These are phyloP conservation scores for Malbranchea cinnamomea DNA, from an alignment of 2,329 filamentous ascomycete species.

Conservation along the genomic window DNA sequence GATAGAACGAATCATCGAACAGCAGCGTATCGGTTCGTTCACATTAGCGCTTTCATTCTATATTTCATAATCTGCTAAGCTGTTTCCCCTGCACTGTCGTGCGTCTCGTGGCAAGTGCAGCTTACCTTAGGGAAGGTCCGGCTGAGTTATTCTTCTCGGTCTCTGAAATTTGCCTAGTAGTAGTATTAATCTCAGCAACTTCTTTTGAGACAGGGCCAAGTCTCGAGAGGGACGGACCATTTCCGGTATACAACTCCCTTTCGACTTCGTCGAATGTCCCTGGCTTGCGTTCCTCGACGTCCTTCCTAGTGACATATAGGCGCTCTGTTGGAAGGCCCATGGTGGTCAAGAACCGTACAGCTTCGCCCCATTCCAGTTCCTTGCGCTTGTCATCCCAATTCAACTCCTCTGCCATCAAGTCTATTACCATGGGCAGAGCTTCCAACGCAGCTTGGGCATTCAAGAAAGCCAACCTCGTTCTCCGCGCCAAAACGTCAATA, in stretches of 20 bases:
- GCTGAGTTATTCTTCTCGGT: too few relatives aligned
- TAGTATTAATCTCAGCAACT: too few relatives aligned
- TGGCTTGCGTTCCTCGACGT: constrained; percentile 43
- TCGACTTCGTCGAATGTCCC: constrained; percentile 29
- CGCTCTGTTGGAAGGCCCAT: constrained; percentile 46
- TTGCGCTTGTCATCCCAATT: constrained; percentile 49
- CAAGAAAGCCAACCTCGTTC: constrained; percentile 74
- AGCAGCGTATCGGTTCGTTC: too few relatives aligned
- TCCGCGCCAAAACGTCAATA: constrained; percentile 70
- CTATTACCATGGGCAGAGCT: constrained; percentile 69
- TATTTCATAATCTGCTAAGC: too few relatives aligned
- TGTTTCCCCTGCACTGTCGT: too few relatives aligned
- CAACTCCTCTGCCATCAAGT: constrained; percentile 71
- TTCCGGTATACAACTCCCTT: constrained; percentile 26
- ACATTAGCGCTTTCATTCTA: too few relatives aligned
- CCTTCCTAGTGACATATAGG: constrained; percentile 38
- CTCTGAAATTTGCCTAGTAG: too few relatives aligned
- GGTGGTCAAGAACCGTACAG: constrained; percentile 40
- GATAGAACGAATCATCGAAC: too few relatives aligned
- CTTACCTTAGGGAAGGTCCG: too few relatives aligned
- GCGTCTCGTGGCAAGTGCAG: too few relatives aligned
- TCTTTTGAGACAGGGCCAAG: too few relatives aligned
- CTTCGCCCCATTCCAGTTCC: constrained; percentile 70
- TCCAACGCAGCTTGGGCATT: constrained; percentile 85
- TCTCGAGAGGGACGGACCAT: constrained; percentile 25